Percentiles rank a stretch among this genome's conserved stretches.
Evolutionary conservation across 2,329 filamentous ascomycete genomes (phyloP).

Genomic region (Hirsutella minnesotensis): DNA sequence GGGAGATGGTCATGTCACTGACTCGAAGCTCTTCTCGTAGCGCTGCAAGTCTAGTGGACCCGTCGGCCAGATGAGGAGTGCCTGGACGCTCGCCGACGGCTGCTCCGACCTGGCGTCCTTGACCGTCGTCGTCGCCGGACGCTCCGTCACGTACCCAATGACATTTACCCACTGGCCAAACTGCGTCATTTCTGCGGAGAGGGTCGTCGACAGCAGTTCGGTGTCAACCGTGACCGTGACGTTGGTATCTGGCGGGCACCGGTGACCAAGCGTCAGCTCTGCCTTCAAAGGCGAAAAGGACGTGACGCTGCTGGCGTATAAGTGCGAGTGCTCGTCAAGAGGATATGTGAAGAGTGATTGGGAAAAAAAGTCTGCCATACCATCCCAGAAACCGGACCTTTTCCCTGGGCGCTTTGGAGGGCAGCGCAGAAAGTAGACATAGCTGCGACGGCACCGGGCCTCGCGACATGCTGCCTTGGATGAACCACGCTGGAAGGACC

Average conservation of each 20-base stretch:
- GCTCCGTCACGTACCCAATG: conserved; percentile 60
- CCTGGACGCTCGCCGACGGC: conserved; percentile 46
- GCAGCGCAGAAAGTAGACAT: conserved; percentile 53
- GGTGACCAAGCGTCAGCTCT: conserved; percentile 55
- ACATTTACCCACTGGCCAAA: conserved; percentile 84
- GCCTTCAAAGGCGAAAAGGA: conserved; percentile 42
- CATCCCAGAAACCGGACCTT: conserved; percentile 91
- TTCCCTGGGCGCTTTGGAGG: conserved; percentile 38
- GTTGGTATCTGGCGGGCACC: conserved; percentile 37
- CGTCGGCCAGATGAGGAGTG: conserved; percentile 65
- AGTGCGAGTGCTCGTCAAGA: conserved; percentile 8
- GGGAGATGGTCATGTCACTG: conserved; percentile 12
- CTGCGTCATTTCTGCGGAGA: conserved; percentile 51
- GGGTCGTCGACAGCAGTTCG: conserved; percentile 52
- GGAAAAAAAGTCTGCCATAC: conserved; percentile 38
- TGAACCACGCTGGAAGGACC: too few species aligned
- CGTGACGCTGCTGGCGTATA: conserved; percentile 29
- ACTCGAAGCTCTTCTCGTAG: conserved; percentile 52
- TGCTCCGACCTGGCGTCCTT: conserved; percentile 2
- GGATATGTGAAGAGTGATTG: background rate
- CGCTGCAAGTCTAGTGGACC: conserved; percentile 57
- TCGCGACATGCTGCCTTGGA: conserved; percentile 30
- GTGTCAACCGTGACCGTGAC: conserved; percentile 55
- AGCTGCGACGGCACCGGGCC: conserved; percentile 53
- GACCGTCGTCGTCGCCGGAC: conserved; percentile 5